Evolutionary conservation across 208 protist genomes (phyloP).

Genomic region (Kentomonas sorsogonicus): DNA sequence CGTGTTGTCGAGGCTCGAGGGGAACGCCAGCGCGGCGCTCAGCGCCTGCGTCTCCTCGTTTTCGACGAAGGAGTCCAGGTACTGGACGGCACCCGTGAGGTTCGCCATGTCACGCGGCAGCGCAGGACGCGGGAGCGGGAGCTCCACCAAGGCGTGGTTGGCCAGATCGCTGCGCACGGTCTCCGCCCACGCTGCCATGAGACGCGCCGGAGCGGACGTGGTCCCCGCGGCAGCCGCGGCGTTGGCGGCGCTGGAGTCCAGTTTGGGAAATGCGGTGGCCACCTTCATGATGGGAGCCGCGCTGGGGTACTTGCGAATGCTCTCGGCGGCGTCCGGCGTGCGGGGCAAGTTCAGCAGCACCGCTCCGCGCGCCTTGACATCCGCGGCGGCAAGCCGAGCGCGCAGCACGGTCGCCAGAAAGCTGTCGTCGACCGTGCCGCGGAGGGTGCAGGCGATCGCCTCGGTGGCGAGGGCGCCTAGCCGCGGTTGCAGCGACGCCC

Average conservation of each 20-base stretch:
- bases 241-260: conserved; percentile 8
- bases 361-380: conserved; percentile 57
- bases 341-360: conserved; percentile 75
- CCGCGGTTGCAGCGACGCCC: conserved; percentile 45
- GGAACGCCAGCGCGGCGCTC: conserved; percentile 48
- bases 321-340: conserved; percentile 22
- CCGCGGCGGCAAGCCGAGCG: conserved; percentile 47
- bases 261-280: conserved; percentile 7
- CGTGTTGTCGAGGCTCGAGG: conserved; percentile 34
- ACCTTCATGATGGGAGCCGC: conserved; percentile 28
- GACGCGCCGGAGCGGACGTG: no score
- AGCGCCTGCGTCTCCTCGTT: conserved; percentile 23
- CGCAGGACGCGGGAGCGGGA: conserved; percentile 23
- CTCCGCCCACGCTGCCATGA: not conserved
- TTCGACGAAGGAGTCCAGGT: conserved; percentile 51
- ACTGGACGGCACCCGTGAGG: conserved; percentile 41
- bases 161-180: conserved; percentile 6
- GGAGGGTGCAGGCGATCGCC: conserved; percentile 42
- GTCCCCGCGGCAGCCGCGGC: not conserved
- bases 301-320: conserved; percentile 9
- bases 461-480: conserved; percentile 42
- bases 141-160: conserved; percentile 16
- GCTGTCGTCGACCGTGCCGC: conserved; percentile 22
- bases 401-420: conserved; percentile 42
- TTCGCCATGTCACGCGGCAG: conserved; percentile 39